Percentiles rank a stretch among this genome's conserved stretches.
These are phyloP conservation scores for Trichoderma aggressivum DNA, from an alignment of 2,329 filamentous ascomycete species.

Conservation along the genomic window DNA sequence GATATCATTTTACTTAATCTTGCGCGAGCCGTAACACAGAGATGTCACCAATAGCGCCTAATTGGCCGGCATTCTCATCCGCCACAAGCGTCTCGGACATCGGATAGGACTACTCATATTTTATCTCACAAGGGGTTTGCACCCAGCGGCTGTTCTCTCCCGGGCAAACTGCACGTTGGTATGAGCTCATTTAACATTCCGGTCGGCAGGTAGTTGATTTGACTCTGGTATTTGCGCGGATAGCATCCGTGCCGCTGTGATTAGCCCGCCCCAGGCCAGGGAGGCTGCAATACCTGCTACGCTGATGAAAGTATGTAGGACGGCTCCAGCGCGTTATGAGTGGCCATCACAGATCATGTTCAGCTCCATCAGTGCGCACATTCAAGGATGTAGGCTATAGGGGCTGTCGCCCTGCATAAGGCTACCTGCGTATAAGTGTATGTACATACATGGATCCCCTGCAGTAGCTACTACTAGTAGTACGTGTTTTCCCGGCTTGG, in stretches of 20 bases:
- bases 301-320: not conserved
- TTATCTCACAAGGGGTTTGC: not conserved
- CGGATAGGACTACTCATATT: not conserved
- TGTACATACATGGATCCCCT: not conserved
- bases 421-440: not conserved
- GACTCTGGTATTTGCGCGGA: not conserved
- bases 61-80: not conserved
- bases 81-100: not conserved
- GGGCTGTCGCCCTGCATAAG: not conserved
- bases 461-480: not conserved
- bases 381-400: not conserved
- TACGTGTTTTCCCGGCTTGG: not conserved
- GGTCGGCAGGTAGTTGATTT: not conserved
- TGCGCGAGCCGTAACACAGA: not conserved
- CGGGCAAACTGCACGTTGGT: not conserved
- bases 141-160: not conserved
- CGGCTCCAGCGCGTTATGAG: not conserved
- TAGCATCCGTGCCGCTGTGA: not conserved
- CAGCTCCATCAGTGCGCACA: not conserved
- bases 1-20: not conserved
- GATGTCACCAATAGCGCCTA: not conserved
- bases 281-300: not conserved
- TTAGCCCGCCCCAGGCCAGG: not conserved
- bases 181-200: not conserved
- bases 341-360: not conserved